Evolutionary conservation across 83 land plant species (phyloP), one percentile per base, ranked within the genome.

Genomic region (Diphasiastrum complanatum): DNA sequence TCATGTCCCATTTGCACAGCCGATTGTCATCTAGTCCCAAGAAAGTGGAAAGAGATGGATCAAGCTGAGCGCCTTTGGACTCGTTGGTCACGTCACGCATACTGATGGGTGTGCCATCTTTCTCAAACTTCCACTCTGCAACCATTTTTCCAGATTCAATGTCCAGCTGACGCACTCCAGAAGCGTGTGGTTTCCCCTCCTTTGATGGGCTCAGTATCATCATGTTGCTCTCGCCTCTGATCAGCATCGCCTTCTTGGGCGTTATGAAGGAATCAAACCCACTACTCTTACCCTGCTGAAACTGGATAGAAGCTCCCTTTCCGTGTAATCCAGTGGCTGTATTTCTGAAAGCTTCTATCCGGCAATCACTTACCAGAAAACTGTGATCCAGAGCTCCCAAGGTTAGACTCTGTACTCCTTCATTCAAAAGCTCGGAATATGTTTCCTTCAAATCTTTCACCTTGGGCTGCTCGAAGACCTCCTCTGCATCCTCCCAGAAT

Each of bases 401-500:
- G 14, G 43, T 38, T 8, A 38, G 43, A 14, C 12, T 8, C 43
- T 14, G 8, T 8, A 38, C 14, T 8, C 43, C 43, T 38, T 38
- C 43, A 8, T 38, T 14, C 43, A 38, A 8, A 14, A 14, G 43
- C 43, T 38, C n/a, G n/a, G n/a, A n/a, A n/a, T n/a, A n/a, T n/a
- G n/a, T n/a, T n/a, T n/a, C n/a, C n/a, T n/a, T n/a, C 43, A 8
- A 38, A 8, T 38, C 14, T 8, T 8, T 14, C 14, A 8, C 14
- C 43, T 14, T 38, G 47, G 68, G 78, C 53, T 63, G 62, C 51
- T 60, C 60, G 18, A 81, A 75, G 27, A 52, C 34, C 23, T 88
- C 98, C 57, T 81, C 91, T 0, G 97, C 97, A 74, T 86, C 99
- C 67, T 84, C 97, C 99, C 99, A 95, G 32, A 82, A 67, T 0